These are phyloP conservation scores for Lichtheimia hyalospora DNA, from an alignment of 371 early-diverging fungal genomes.

Conservation along the genomic window DNA sequence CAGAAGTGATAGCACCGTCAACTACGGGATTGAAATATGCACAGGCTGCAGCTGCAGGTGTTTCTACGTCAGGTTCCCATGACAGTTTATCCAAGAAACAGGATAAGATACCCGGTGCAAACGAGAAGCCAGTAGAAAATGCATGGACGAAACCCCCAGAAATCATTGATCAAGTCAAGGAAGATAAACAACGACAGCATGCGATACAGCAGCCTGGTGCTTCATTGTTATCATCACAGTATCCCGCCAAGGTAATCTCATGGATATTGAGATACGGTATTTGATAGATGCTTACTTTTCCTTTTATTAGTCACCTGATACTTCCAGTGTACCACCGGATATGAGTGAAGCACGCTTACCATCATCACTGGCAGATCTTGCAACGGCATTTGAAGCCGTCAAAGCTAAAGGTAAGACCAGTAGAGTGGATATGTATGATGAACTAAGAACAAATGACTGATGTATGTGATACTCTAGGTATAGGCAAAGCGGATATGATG, in stretches of 20 bases:
- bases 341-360: conserved; percentile 64
- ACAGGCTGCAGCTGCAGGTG: conserved; percentile 33
- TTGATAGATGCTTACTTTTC: neutral
- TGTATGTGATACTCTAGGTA: conserved; percentile 8
- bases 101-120: neutral
- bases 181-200: conserved; percentile 10
- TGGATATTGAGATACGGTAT: too few relatives aligned
- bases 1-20: neutral
- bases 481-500: conserved; percentile 32
- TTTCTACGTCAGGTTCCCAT: conserved; percentile 3
- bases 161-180: conserved; percentile 24
- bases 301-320: conserved; percentile 3
- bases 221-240: conserved; percentile 20
- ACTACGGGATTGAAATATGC: conserved; percentile 29
- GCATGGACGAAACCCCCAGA: conserved; percentile 35
- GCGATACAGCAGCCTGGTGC: conserved; percentile 15
- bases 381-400: conserved; percentile 73
- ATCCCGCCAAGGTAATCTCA: conserved; percentile 9
- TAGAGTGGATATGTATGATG: neutral
- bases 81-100: conserved; percentile 11
- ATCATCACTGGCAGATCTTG: conserved; percentile 76
- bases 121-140: conserved; percentile 7
- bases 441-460: neutral
- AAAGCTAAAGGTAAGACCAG: conserved; percentile 60
- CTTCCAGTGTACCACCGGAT: conserved; percentile 9